A percentile compares a stretch with the other conserved stretches of the same genome.
phyloP scores from a whole-genome alignment of 345 rosid species.

The Toxicodendron radicans region DNA sequence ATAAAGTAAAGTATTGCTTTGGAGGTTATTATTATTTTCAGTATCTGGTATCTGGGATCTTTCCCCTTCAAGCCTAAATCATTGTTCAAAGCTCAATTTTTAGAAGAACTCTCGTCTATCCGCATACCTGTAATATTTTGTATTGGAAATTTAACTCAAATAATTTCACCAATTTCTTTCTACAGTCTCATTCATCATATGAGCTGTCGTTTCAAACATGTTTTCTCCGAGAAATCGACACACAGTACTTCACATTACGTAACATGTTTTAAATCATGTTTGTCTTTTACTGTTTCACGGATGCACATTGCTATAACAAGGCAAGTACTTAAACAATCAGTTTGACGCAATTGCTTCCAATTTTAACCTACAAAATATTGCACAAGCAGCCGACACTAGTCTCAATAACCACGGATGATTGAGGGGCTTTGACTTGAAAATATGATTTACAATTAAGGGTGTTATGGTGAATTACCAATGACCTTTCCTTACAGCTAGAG shows the following conservation, averaged over 20 bases:
- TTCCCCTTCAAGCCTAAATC: background rate
- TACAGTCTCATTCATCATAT: background rate
- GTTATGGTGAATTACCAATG: background rate
- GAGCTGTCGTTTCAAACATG: background rate
- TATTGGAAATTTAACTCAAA: background rate
- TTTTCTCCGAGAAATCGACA: background rate
- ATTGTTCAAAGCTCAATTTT: background rate
- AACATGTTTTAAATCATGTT: background rate
- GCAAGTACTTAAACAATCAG: background rate
- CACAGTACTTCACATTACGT: background rate
- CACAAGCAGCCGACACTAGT: slow-evolving; percentile 33
- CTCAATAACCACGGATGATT: background rate
- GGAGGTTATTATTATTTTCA: background rate
- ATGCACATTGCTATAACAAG: background rate
- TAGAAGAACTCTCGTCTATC: background rate
- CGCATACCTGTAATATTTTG: background rate
- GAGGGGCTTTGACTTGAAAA: slow-evolving; percentile 31
- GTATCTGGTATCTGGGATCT: background rate
- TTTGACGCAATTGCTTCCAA: background rate
- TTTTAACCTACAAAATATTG: background rate
- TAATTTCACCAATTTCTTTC: background rate
- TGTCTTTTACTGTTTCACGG: background rate
- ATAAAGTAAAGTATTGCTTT: background rate
- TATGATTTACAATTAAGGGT: slow-evolving; percentile 20
- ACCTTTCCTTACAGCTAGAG: too few relatives aligned